Conservation (phyloP, 1,139 yeast species). For the Sugiyamaella castrensis region DNA sequence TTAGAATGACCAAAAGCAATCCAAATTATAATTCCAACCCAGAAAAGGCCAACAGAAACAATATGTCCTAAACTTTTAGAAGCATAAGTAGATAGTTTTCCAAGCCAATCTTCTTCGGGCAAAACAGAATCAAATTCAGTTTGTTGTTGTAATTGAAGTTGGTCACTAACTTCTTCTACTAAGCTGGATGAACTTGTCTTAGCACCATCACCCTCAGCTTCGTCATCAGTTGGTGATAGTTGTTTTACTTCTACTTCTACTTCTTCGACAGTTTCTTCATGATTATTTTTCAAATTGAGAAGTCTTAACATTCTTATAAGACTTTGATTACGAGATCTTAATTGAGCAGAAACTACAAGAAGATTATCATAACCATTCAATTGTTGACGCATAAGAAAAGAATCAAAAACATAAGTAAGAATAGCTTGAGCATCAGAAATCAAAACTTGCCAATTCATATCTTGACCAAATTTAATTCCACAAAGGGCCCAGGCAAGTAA, state of each 20-base stretch:
- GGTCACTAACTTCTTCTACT: conserved; percentile 5
- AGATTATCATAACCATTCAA: conserved; percentile 29
- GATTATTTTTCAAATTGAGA: too few relatives aligned
- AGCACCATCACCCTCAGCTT: too few relatives aligned
- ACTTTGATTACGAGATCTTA: conserved; percentile 36
- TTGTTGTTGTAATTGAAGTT: conserved; percentile 6
- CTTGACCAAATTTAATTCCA: conserved; percentile 36
- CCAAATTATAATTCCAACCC: conserved; percentile 41
- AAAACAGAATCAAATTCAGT: conserved; percentile 13
- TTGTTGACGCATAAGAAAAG: conserved; percentile 43
- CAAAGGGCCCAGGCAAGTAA: conserved; percentile 37
- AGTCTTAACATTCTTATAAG: conserved; percentile 24
- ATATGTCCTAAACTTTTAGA: conserved; percentile 35
- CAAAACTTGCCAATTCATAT: conserved; percentile 42
- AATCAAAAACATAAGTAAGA: conserved; percentile 42
- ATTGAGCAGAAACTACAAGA: conserved; percentile 28
- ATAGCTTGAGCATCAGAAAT: conserved; percentile 45
- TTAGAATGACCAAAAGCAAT: conserved; percentile 36
- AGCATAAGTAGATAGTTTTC: conserved; percentile 29
- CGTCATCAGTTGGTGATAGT: too few relatives aligned
- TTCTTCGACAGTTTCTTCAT: too few relatives aligned
- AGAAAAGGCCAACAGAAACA: conserved; percentile 35
- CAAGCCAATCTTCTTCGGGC: conserved; percentile 34
- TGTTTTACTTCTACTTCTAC: too few relatives aligned
- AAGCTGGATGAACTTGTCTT: conserved; percentile 8